These are phyloP conservation scores for Halteria grandinella DNA, from an alignment of 73 alveolate species.

Conservation along the genomic window DNA sequence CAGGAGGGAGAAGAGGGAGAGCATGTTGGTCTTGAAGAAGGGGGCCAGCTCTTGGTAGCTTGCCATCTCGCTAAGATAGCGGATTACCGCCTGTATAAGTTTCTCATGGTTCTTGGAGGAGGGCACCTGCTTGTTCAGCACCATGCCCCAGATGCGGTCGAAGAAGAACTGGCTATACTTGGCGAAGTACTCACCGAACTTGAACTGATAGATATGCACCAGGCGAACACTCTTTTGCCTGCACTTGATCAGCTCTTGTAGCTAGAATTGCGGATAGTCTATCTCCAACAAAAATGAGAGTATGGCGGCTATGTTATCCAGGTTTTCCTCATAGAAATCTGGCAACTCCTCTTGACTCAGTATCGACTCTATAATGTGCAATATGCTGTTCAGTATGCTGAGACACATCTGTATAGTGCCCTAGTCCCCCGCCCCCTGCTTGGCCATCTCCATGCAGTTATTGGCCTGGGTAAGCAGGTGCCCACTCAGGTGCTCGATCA, in stretches of 20 bases:
- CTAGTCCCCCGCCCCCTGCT: conserved; percentile 9
- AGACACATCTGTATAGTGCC: background rate
- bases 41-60: background rate
- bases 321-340: conserved; percentile 54
- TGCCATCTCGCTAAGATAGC: conserved; percentile 21
- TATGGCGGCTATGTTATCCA: conserved; percentile 10
- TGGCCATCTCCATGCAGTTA: background rate
- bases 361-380: conserved; percentile 40
- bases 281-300: conserved; percentile 28
- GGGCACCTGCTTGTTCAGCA: conserved; percentile 4
- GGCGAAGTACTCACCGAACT: conserved; percentile 21
- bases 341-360: conserved; percentile 56
- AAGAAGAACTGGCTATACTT: conserved; percentile 12
- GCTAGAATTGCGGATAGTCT: background rate
- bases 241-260: conserved; percentile 17
- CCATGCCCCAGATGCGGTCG: conserved; percentile 52
- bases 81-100: conserved; percentile 36
- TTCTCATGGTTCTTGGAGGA: conserved; percentile 21
- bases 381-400: conserved; percentile 21
- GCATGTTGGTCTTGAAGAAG: conserved; percentile 20
- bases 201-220: conserved; percentile 27
- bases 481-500: conserved; percentile 30
- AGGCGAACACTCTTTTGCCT: conserved; percentile 40
- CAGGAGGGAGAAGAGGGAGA: conserved; percentile 18
- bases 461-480: conserved; percentile 2